These are phyloP conservation scores for Candida labiduridarum DNA, from an alignment of 1,139 yeast genomes.

Conservation along the genomic window DNA sequence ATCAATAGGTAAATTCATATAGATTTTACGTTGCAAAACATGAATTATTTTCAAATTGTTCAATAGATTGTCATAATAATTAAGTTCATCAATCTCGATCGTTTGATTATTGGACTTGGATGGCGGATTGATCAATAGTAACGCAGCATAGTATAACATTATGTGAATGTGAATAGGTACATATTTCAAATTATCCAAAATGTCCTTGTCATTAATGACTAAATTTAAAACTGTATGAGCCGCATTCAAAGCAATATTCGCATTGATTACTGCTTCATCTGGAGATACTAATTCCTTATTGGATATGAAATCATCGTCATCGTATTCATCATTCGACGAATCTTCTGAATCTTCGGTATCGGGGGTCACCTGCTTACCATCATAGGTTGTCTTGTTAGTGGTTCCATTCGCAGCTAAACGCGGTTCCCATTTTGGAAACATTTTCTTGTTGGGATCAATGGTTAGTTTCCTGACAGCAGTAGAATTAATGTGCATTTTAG, in stretches of 20 bases:
- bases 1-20: conserved; percentile 55
- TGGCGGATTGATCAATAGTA: conserved; percentile 56
- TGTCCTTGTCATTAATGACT: conserved; percentile 62
- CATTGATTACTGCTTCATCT: conserved; percentile 38
- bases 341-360: conserved; percentile 21
- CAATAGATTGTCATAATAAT: conserved; percentile 25
- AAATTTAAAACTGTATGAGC: conserved; percentile 65
- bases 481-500: conserved; percentile 73
- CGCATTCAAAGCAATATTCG: conserved; percentile 59
- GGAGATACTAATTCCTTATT: conserved; percentile 40
- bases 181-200: conserved; percentile 56
- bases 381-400: background rate
- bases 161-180: conserved; percentile 74
- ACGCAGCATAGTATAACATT: conserved; percentile 70
- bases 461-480: conserved; percentile 52
- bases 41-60: conserved; percentile 36
- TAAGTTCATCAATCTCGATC: conserved; percentile 18
- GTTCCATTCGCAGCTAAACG: background rate
- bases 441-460: conserved; percentile 27
- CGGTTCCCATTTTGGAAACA: conserved; percentile 27
- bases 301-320: conserved; percentile 36
- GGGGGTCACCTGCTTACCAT: conserved; percentile 3
- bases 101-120: conserved; percentile 24
- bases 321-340: conserved; percentile 27
- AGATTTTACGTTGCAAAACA: conserved; percentile 44